Percentiles rank a stretch among this genome's conserved stretches.
phyloP scores from a whole-genome alignment of 2,329 filamentous ascomycete species.

The Trichoderma pleuroti region DNA sequence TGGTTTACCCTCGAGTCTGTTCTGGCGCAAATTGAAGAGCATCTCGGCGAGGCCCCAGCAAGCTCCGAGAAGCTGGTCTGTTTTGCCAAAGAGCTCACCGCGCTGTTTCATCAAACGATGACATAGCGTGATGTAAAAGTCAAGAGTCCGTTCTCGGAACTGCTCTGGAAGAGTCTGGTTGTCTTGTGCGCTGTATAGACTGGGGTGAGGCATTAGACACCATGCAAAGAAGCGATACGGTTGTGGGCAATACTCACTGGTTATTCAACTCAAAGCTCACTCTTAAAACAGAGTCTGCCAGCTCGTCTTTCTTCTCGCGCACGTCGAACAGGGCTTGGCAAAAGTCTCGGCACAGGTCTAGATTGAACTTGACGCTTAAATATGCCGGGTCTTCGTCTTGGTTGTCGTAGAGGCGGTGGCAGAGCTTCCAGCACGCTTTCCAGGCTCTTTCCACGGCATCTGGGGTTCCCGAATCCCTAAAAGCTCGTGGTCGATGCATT shows the following conservation, averaged over 20 bases:
- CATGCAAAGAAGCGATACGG: not conserved
- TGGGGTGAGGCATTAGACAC: constrained; percentile 32
- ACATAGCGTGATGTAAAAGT: constrained; percentile 92
- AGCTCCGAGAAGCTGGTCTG: constrained; percentile 76
- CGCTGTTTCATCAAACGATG: constrained; percentile 96
- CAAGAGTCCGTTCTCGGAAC: constrained; percentile 83
- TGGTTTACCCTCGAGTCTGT: constrained; percentile 65
- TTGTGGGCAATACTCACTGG: constrained; percentile 51
- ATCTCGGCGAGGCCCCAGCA: constrained; percentile 92
- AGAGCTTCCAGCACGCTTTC: constrained; percentile 92
- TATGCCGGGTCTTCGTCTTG: constrained; percentile 65
- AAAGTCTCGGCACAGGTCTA: constrained; percentile 88
- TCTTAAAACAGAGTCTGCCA: constrained; percentile 78
- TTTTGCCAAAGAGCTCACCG: constrained; percentile 72
- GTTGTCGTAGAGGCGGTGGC: constrained; percentile 82
- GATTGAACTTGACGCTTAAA: constrained; percentile 67
- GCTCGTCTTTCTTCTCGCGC: constrained; percentile 70
- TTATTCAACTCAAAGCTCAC: constrained; percentile 96
- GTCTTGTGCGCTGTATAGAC: constrained; percentile 86
- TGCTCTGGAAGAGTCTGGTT: constrained; percentile 72
- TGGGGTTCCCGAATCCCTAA: constrained; percentile 68
- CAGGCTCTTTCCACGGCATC: constrained; percentile 84
- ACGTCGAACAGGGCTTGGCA: constrained; percentile 90
- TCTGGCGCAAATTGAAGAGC: constrained; percentile 86
- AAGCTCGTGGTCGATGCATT: constrained; percentile 74